Conservation (phyloP, 805 yeast genomes). For the Candida saitoana region DNA sequence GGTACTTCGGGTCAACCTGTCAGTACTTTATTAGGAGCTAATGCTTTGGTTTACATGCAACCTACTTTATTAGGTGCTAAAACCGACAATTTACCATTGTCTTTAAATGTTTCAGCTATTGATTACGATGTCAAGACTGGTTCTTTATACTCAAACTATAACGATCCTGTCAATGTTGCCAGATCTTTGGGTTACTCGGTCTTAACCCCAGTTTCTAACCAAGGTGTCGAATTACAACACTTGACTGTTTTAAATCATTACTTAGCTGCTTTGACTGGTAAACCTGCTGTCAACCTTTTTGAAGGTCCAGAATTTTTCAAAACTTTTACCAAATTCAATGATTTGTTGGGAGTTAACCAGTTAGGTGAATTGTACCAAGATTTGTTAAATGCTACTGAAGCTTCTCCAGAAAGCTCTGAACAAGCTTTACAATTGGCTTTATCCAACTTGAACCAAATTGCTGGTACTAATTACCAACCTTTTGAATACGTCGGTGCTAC, state of each 20-base stretch:
- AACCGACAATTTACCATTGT: conserved; percentile 46
- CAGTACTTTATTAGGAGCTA: conserved; percentile 59
- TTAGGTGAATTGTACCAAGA: conserved; percentile 36
- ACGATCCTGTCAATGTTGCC: conserved; percentile 58
- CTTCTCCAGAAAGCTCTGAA: conserved; percentile 24
- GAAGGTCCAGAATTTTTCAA: conserved; percentile 72
- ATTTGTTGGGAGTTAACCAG: conserved; percentile 41
- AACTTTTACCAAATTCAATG: conserved; percentile 44
- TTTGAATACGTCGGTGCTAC: conserved; percentile 68
- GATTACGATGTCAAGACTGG: conserved; percentile 57
- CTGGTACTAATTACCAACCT: conserved; percentile 52
- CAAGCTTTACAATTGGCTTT: conserved; percentile 46
- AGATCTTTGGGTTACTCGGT: conserved; percentile 62
- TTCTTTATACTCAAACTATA: conserved; percentile 60
- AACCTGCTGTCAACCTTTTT: conserved; percentile 67
- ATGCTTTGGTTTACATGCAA: conserved; percentile 64
- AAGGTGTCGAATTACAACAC: conserved; percentile 60
- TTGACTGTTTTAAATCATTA: conserved; percentile 61
- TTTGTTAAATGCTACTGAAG: conserved; percentile 25
- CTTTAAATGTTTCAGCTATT: conserved; percentile 72
- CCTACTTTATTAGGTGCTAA: conserved; percentile 44
- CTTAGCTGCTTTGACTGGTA: conserved; percentile 45
- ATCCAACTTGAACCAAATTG: conserved; percentile 45
- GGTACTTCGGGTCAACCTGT: conserved; percentile 34
- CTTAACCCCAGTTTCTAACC: conserved; percentile 55